phyloP scores from a whole-genome alignment of 2,329 filamentous ascomycete genomes.

The Arthrinium phaeospermum region DNA sequence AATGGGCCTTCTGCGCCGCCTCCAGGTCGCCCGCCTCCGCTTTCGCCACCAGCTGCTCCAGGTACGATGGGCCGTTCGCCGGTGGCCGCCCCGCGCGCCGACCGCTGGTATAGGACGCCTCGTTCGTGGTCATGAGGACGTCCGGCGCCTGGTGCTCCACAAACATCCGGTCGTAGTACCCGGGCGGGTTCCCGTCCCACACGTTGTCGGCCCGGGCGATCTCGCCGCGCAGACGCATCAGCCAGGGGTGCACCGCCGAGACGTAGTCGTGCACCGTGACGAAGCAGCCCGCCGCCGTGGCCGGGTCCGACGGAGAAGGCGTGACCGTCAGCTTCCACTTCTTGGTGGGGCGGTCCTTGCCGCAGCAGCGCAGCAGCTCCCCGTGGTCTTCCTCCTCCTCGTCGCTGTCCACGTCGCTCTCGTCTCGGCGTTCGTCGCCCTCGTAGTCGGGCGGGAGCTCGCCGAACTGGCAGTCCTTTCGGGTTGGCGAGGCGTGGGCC shows the following conservation, averaged over 20 bases:
- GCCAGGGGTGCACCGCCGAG: slow-evolving; percentile 21
- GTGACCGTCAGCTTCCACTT: background rate
- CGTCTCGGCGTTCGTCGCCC: background rate
- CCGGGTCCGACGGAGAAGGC: background rate
- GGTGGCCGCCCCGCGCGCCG: background rate
- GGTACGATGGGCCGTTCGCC: background rate
- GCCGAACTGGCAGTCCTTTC: background rate
- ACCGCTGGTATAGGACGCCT: background rate
- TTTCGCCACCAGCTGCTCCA: background rate
- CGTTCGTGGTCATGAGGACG: background rate
- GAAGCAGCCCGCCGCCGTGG: background rate
- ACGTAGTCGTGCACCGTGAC: slow-evolving; percentile 21
- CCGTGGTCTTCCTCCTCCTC: background rate
- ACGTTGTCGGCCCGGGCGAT: background rate
- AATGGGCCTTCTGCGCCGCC: background rate
- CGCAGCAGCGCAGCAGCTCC: slow-evolving; percentile 2
- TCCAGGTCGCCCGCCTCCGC: background rate
- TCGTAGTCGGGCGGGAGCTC: background rate
- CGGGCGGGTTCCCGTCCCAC: background rate
- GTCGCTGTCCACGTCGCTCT: too few species aligned
- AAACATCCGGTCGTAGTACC: background rate
- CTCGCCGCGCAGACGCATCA: slow-evolving; percentile 13
- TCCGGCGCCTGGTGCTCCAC: background rate
- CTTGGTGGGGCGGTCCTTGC: background rate
- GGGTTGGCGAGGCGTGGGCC: too few species aligned